Conservation (phyloP, 768 basidiomycete genomes). For the Chlorophyllum brunneum region DNA sequence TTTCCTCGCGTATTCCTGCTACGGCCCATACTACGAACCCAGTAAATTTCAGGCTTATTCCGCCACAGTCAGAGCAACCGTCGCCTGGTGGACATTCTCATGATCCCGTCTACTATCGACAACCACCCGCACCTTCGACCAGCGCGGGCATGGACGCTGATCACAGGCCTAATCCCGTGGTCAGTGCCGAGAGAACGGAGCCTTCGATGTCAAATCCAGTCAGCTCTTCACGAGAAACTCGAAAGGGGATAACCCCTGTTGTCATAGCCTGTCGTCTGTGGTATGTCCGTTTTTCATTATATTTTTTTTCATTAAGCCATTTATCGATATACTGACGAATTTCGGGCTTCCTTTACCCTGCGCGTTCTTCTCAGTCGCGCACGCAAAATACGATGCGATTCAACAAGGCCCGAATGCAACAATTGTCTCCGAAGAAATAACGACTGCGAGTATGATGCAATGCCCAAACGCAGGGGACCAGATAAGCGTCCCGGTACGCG, state of each 20-base stretch:
- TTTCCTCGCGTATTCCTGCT: conserved; percentile 39
- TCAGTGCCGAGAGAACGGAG: conserved; percentile 31
- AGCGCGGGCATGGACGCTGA: conserved; percentile 26
- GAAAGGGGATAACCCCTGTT: conserved; percentile 48
- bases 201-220: conserved; percentile 25
- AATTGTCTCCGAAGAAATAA: conserved; percentile 79
- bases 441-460: conserved; percentile 75
- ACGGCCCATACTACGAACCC: conserved; percentile 30
- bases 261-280: conserved; percentile 86
- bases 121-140: conserved; percentile 27
- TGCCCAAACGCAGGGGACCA: conserved; percentile 79
- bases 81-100: conserved; percentile 42
- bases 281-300: conserved; percentile 41
- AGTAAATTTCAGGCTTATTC: conserved; percentile 35
- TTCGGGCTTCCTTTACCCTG: conserved; percentile 26
- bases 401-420: conserved; percentile 74
- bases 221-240: conserved; percentile 33
- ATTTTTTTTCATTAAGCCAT: conserved; percentile 38
- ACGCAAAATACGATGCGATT: conserved; percentile 85
- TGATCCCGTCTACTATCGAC: conserved; percentile 37
- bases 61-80: conserved; percentile 34
- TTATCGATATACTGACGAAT: conserved; percentile 33
- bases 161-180: conserved; percentile 28
- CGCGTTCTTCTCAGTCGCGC: conserved; percentile 53
- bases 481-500: conserved; percentile 85